Conservation (phyloP, 768 basidiomycete genomes). For the Pleurotus ostreatus region DNA sequence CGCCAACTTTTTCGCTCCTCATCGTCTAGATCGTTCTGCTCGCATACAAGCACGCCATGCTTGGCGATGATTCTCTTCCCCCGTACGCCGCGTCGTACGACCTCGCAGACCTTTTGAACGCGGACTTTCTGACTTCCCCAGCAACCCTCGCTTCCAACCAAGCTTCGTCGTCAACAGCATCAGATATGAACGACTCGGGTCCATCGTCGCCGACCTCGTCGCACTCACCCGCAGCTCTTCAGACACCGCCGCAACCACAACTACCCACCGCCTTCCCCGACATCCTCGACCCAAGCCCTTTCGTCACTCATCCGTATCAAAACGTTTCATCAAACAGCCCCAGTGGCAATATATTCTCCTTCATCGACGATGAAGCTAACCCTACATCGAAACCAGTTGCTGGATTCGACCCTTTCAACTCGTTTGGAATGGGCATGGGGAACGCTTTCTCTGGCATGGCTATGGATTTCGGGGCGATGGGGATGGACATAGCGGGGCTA, state of each 20-base stretch:
- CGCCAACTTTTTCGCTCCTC: too few species aligned
- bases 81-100: constrained; percentile 25
- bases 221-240: constrained; percentile 39
- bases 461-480: constrained; percentile 22
- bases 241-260: constrained; percentile 41
- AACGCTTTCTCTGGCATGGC: constrained; percentile 19
- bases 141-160: constrained; percentile 18
- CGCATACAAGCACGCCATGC: constrained; percentile 23
- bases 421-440: constrained; percentile 17
- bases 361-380: constrained; percentile 3
- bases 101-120: constrained; percentile 63
- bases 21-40: too few species aligned
- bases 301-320: constrained; percentile 28
- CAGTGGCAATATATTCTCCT: constrained; percentile 15
- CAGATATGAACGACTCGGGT: constrained; percentile 19
- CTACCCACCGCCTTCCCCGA: constrained; percentile 34
- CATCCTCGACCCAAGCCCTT: constrained; percentile 23
- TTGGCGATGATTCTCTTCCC: constrained; percentile 35
- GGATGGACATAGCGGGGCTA: constrained; percentile 13
- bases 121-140: constrained; percentile 47
- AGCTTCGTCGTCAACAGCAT: constrained; percentile 33
- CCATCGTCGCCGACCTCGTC: constrained; percentile 40
- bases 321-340: constrained; percentile 20
- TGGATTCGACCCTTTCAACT: constrained; percentile 4
- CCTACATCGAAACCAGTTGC: constrained; percentile 12